Evolutionary conservation across 2,329 filamentous ascomycete genomes (phyloP).

Genomic region (Cladosporium phlei): DNA sequence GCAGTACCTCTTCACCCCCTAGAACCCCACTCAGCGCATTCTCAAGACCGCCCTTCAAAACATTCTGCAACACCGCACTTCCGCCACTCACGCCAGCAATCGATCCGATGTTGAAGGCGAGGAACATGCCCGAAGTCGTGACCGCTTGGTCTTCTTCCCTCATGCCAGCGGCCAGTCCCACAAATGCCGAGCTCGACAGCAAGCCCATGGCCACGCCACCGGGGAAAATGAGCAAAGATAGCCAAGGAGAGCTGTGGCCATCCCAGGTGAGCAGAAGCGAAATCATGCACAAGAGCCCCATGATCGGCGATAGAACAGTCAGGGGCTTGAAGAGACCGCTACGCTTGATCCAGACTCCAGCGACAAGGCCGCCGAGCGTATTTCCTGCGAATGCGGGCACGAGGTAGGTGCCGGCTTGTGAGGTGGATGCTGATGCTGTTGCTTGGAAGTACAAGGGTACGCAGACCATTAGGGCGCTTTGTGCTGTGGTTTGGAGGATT

Average conservation of each 20-base stretch:
- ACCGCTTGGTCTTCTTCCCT: constrained; percentile 45
- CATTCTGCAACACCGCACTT: constrained; percentile 35
- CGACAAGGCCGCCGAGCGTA: constrained; percentile 57
- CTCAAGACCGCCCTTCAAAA: constrained; percentile 32
- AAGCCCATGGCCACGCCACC: constrained; percentile 51
- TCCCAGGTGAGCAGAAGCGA: constrained; percentile 55
- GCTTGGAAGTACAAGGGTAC: constrained; percentile 68
- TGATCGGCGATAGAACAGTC: constrained; percentile 47
- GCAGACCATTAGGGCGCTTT: constrained; percentile 59
- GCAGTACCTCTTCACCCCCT: constrained; percentile 25
- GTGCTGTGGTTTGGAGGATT: constrained; percentile 52
- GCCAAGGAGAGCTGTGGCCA: constrained; percentile 51
- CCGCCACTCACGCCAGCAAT: constrained; percentile 38
- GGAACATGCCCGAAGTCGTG: constrained; percentile 46
- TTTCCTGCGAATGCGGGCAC: constrained; percentile 66
- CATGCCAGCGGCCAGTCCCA: constrained; percentile 46
- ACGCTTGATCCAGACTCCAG: constrained; percentile 53
- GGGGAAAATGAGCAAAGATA: constrained; percentile 58
- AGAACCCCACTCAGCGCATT: constrained; percentile 28
- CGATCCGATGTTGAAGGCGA: constrained; percentile 42
- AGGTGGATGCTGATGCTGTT: constrained; percentile 53
- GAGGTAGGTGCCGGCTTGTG: constrained; percentile 56
- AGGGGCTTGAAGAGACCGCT: constrained; percentile 58
- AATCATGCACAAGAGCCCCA: constrained; percentile 48
- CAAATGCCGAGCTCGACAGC: constrained; percentile 43